A percentile compares a stretch with the other conserved stretches of the same genome.
Conservation (phyloP, 176 grass and related monocot genomes). For the Oryza brachyantha region DNA sequence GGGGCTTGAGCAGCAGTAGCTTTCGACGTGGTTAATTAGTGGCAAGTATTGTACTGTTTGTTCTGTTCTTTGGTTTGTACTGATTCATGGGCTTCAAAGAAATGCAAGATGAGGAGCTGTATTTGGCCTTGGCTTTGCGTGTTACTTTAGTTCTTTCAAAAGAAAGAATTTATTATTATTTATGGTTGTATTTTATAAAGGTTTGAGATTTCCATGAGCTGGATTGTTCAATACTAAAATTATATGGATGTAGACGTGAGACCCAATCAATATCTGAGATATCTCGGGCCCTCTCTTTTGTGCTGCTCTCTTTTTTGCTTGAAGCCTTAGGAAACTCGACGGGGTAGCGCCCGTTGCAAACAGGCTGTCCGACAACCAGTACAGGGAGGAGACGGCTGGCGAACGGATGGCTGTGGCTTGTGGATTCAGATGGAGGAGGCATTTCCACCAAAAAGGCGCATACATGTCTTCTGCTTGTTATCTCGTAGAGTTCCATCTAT, state of each 20-base stretch:
- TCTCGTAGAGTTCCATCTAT: no score
- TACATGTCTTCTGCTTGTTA: neutral
- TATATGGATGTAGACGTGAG: neutral
- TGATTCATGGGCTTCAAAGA: neutral
- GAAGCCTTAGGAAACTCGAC: constrained; percentile 16
- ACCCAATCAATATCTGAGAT: neutral
- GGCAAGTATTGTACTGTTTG: neutral
- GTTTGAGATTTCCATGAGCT: neutral
- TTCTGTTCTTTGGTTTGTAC: constrained; percentile 20
- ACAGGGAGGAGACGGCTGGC: neutral
- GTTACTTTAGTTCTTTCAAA: neutral
- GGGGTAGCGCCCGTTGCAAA: neutral
- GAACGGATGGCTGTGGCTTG: neutral
- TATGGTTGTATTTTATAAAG: neutral
- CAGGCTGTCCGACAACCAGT: neutral
- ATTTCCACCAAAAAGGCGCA: neutral
- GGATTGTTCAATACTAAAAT: neutral
- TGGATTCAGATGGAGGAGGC: neutral
- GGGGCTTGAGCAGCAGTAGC: neutral
- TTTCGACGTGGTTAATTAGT: neutral
- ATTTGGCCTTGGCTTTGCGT: constrained; percentile 10
- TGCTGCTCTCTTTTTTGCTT: neutral
- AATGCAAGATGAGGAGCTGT: constrained; percentile 11
- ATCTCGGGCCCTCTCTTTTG: neutral
- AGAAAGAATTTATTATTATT: no score